A percentile compares a stretch with the other conserved stretches of the same genome.
phyloP scores from a whole-genome alignment of 352 stramenopile genomes.

The Phytophthora parvispora region DNA sequence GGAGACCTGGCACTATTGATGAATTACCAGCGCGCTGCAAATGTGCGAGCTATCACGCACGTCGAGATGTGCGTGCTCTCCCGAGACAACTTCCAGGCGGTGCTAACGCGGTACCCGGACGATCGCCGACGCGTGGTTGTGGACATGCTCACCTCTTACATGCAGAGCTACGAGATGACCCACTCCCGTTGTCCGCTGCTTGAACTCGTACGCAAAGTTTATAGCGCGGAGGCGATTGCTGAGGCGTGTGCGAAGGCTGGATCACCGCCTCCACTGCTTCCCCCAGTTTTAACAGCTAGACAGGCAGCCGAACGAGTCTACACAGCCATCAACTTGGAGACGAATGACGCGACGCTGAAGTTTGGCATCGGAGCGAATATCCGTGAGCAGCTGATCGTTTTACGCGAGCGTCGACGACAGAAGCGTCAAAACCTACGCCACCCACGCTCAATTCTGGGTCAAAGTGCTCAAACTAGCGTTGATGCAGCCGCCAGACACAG shows the following conservation, averaged over 20 bases:
- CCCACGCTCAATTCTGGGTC: not conserved
- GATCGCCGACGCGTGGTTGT: constrained; percentile 40
- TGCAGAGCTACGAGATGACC: constrained; percentile 38
- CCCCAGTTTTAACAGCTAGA: constrained; percentile 14
- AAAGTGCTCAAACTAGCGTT: not conserved
- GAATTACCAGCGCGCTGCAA: constrained; percentile 60
- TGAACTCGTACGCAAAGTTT: constrained; percentile 35
- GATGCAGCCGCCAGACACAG: not conserved
- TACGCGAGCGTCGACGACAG: constrained; percentile 27
- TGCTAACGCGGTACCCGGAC: constrained; percentile 44
- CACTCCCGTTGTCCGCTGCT: constrained; percentile 32
- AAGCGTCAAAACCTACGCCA: constrained; percentile 4
- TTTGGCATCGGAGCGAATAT: constrained; percentile 38
- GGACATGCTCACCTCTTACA: constrained; percentile 41
- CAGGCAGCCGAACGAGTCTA: constrained; percentile 38
- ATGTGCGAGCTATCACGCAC: constrained; percentile 55
- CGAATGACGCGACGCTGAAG: constrained; percentile 36
- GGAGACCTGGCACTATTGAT: constrained; percentile 64
- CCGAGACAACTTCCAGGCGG: constrained; percentile 44
- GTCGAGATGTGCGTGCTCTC: constrained; percentile 65
- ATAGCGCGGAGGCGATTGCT: constrained; percentile 27
- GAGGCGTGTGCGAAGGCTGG: constrained; percentile 26
- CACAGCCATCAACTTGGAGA: constrained; percentile 33
- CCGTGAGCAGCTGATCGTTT: constrained; percentile 28
- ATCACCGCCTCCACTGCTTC: not conserved